Conservation (phyloP, 305 asterid species). For the Striga hermonthica region DNA sequence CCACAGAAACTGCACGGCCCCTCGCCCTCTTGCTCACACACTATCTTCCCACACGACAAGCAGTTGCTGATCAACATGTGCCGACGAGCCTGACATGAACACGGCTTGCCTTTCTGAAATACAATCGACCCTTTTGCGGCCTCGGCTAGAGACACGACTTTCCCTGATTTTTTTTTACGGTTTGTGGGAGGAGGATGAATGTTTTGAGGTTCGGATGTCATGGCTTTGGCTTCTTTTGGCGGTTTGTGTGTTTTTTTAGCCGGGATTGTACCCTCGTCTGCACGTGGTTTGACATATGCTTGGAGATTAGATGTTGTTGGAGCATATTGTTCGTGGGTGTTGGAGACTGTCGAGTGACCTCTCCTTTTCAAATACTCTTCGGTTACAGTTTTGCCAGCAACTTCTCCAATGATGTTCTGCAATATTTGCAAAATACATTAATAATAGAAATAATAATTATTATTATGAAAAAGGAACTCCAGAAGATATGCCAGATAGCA, state of each 20-base stretch:
- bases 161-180: slow-evolving; percentile 82
- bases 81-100: slow-evolving; percentile 90
- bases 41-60: slow-evolving; percentile 92
- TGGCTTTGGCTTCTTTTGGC: slow-evolving; percentile 49
- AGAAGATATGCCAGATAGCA: not conserved
- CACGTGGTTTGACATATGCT: slow-evolving; percentile 76
- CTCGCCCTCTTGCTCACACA: slow-evolving; percentile 97
- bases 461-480: slow-evolving; percentile 10
- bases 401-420: slow-evolving; percentile 89
- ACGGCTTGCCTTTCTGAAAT: slow-evolving; percentile 89
- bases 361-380: slow-evolving; percentile 76
- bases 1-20: slow-evolving; percentile 95
- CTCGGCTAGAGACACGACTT: slow-evolving; percentile 82
- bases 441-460: not conserved
- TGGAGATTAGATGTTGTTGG: slow-evolving; percentile 57
- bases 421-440: slow-evolving; percentile 17
- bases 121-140: slow-evolving; percentile 91
- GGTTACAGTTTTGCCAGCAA: slow-evolving; percentile 63
- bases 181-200: slow-evolving; percentile 32
- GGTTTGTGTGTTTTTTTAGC: slow-evolving; percentile 55
- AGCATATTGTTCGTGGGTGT: slow-evolving; percentile 26
- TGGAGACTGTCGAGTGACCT: slow-evolving; percentile 51
- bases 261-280: slow-evolving; percentile 43
- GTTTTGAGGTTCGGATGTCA: slow-evolving; percentile 40
- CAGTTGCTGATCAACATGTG: slow-evolving; percentile 87